These are phyloP conservation scores for Fusarium mexicanum DNA, from an alignment of 2,329 filamentous ascomycete species.

Conservation along the genomic window DNA sequence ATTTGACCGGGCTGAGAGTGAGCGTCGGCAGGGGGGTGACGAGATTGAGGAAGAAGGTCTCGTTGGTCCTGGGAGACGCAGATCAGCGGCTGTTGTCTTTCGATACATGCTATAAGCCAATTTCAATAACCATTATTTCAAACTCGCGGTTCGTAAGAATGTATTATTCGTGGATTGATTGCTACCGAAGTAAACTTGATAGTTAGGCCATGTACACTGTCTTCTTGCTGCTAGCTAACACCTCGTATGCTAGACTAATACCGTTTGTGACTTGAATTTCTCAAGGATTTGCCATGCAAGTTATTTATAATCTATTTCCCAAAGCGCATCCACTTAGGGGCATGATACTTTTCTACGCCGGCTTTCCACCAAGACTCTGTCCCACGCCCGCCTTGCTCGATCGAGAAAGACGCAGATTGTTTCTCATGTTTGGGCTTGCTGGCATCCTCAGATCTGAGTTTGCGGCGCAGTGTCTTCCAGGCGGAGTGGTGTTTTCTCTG, in stretches of 20 bases:
- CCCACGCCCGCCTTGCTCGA: conserved; percentile 37
- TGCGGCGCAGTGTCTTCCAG: conserved; percentile 44
- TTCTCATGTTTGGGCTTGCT: conserved; percentile 40
- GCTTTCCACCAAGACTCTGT: conserved; percentile 51
- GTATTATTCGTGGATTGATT: background rate
- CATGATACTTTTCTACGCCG: conserved; percentile 47
- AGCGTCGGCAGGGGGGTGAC: conserved; percentile 31
- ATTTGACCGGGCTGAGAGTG: conserved; percentile 51
- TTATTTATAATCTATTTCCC: background rate
- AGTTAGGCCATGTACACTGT: conserved; percentile 15
- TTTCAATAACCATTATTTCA: background rate
- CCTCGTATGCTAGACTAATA: conserved; percentile 15
- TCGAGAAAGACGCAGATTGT: conserved; percentile 38
- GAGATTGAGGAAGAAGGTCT: conserved; percentile 53
- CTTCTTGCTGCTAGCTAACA: conserved; percentile 20
- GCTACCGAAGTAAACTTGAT: background rate
- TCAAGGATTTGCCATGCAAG: background rate
- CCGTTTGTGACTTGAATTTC: background rate
- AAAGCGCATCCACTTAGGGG: conserved; percentile 48
- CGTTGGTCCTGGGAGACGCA: conserved; percentile 46
- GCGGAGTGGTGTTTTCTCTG: conserved; percentile 43
- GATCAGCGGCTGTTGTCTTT: conserved; percentile 46
- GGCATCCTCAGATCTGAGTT: conserved; percentile 35
- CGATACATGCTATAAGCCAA: conserved; percentile 57
- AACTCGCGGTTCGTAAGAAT: background rate